Evolutionary conservation across 2,329 filamentous ascomycete species (phyloP), one percentile per base, ranked within the genome.

Genomic region (Pseudopyrenochaeta lycopersici): DNA sequence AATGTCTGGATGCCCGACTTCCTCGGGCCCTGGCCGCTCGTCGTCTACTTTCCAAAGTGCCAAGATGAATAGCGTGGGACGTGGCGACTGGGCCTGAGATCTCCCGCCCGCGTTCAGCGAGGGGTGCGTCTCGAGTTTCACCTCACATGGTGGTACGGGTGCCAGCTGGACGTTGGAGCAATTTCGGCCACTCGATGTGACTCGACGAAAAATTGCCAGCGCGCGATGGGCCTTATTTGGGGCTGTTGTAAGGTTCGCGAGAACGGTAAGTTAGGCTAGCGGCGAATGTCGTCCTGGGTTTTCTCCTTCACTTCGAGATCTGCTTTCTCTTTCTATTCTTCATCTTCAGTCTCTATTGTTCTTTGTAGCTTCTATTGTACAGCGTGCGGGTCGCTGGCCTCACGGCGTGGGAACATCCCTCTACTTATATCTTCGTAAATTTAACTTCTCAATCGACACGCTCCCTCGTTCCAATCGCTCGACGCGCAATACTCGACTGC

Each of bases 351-450:
- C 64, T 58, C 58, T 67, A 67, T 73, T 70, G 67, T 73, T 62
- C 54, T 52, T 61, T 66, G 66, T 73, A 69, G 66, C 65, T 73
- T 61, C 65, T 75, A 74, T 76, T 78, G 74, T 71, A 39, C 62
- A 67, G 66, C 58, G 49, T 63, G 61, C 59, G 64, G 57, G 50
- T 56, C 73, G 58, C 58, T 61, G 70, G 75, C 69, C 73, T 71
- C 58, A 60, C 68, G 70, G 69, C 68, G 62, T 58, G 63, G 63
- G 64, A 58, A 59, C 47, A 56, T 43, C 52, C 54, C 54, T 60
- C 49, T 67, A 54, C 58, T 27, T 20, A 49, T 50, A 43, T 35
- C 47, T 60, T 55, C 38, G 18, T 50, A 51, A 52, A 46, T 50
- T 47, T 49, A 35, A 59, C 55, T 46, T 54, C 42, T 60, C 58